Base-by-base conservation (phyloP, 106 monocot genomes). In the Alisma plantagoaquatica region DNA sequence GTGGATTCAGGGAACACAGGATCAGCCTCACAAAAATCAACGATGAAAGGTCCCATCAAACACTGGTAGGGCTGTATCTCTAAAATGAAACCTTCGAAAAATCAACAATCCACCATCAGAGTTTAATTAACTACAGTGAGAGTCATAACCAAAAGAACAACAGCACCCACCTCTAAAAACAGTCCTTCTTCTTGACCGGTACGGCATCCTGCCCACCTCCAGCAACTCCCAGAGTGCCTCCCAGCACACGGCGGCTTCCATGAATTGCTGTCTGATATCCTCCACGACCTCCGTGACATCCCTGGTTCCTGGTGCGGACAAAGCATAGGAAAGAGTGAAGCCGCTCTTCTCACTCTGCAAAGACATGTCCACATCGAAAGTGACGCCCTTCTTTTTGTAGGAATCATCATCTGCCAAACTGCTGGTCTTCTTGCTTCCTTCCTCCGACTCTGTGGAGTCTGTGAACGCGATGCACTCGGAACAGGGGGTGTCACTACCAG, bases 211-310 rank as follows among this genome's bases (percentile, higher is more conserved):
- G 10, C 78, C 76, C 21, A 79, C 76, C 66, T 89, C 84, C 18
- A 96, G 78, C 67, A 79, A 57, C 43, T 41, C 62, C 0, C 81
- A 70, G 10, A 89, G 71, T 59, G 73, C 96, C 41, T 70, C 57
- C 10, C 71, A 77, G 45, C 60, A 76, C 41, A n/a, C 46, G 10
- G 73, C 29, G 3, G 73, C 96, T 10, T 33, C 52, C 6, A 57
- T 26, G 27, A 96, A 96, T 52, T 74, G 72, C 31, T 71, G 51
- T 33, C 73, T 84, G n/a, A 96, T 81, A 55, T 78, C 84, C 45
- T 68, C 41, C 33, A 78, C 71, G 18, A 59, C 89, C 49, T 81
- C 81, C 25, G 41, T 30, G 10, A 79, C 66, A 77, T 78, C 76
- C 57, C 63, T 81, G 0, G 33, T 70, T 10, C 50, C 80, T 23